Evolutionary conservation across 805 yeast genomes (phyloP).

Genomic region (Citeromyces matritensis): DNA sequence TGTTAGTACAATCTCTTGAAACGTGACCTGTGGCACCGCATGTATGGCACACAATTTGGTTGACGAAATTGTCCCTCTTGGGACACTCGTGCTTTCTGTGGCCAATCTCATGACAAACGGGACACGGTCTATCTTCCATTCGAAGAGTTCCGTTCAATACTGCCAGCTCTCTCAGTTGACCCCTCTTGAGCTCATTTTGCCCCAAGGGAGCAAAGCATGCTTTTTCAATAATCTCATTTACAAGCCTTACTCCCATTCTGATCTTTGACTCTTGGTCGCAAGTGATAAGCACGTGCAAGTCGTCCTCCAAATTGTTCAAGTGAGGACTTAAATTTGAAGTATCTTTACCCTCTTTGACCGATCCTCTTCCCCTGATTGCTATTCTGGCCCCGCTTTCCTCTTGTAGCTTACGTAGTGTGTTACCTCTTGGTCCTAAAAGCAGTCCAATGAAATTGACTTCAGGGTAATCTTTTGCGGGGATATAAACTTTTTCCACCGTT

Average conservation of each 20-base stretch:
- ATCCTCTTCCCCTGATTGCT: conserved; percentile 90
- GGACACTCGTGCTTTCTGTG: conserved; percentile 58
- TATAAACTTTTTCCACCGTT: conserved; percentile 66
- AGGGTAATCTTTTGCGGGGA: conserved; percentile 80
- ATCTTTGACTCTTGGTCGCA: conserved; percentile 73
- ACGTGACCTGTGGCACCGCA: conserved; percentile 83
- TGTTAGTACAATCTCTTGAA: conserved; percentile 67
- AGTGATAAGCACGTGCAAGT: conserved; percentile 75
- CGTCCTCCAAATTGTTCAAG: conserved; percentile 55
- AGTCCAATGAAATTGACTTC: conserved; percentile 88
- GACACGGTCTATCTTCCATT: conserved; percentile 43
- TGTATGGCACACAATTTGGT: conserved; percentile 47
- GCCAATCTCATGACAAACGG: conserved; percentile 50
- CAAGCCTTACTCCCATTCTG: conserved; percentile 55
- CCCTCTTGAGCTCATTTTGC: conserved; percentile 80
- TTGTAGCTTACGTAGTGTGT: conserved; percentile 69
- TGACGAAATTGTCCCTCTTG: conserved; percentile 29
- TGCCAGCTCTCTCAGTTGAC: conserved; percentile 85
- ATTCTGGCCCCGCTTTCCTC: conserved; percentile 78
- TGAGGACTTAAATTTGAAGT: conserved; percentile 27
- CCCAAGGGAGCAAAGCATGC: conserved; percentile 89
- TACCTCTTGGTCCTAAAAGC: conserved; percentile 90
- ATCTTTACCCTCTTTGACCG: conserved; percentile 82
- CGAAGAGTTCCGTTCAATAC: conserved; percentile 88
- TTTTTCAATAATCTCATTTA: conserved; percentile 63